Conservation (phyloP, 1,284 basidiomycete species). For the Sutorius eximius region DNA sequence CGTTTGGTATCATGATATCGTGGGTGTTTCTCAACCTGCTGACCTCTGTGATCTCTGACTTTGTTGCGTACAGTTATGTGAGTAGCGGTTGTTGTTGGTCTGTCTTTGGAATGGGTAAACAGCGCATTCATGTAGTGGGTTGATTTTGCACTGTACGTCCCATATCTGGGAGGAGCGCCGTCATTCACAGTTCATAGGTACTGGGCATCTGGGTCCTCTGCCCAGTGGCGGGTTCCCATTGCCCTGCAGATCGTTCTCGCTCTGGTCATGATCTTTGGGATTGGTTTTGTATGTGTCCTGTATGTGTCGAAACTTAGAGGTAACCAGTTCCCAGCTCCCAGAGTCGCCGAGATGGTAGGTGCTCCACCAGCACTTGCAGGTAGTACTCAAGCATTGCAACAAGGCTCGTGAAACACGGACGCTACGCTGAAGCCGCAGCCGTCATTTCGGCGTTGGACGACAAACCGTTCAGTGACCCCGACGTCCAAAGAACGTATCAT, state of each 20-base stretch:
- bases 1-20: constrained; percentile 71
- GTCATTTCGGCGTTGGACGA: constrained; percentile 66
- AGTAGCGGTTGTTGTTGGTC: constrained; percentile 5
- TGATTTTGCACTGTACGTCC: constrained; percentile 55
- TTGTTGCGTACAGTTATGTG: constrained; percentile 25
- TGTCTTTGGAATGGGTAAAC: constrained; percentile 2
- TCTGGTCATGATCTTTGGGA: constrained; percentile 56
- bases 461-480: constrained; percentile 49
- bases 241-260: constrained; percentile 67
- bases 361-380: background rate
- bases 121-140: constrained; percentile 45
- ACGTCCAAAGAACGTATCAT: constrained; percentile 54
- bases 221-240: constrained; percentile 72
- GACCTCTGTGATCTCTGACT: constrained; percentile 7
- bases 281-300: constrained; percentile 48
- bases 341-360: constrained; percentile 65
- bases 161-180: background rate
- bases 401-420: constrained; percentile 60
- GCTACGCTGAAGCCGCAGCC: constrained; percentile 59
- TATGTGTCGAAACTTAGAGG: background rate
- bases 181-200: constrained; percentile 38
- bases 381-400: background rate
- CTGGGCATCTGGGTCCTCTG: constrained; percentile 51
- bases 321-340: constrained; percentile 45
- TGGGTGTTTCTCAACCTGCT: constrained; percentile 36